phyloP scores from a whole-genome alignment of 1,284 basidiomycete species.

The Rhodotorula sp. region DNA sequence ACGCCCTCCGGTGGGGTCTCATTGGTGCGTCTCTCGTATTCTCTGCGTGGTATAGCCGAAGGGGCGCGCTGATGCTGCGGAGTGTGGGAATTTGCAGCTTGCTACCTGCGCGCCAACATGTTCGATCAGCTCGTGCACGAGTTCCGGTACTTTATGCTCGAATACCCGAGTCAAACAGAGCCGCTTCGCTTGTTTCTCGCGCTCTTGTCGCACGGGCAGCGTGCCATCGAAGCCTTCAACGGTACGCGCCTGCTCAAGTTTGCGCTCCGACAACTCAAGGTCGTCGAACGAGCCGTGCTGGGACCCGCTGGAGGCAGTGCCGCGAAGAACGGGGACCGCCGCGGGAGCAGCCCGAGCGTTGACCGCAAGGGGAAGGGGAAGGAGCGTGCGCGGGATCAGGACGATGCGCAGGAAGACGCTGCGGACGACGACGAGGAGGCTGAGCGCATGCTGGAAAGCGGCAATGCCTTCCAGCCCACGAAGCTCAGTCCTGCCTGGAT shows the following conservation, averaged over 20 bases:
- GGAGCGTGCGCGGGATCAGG: constrained; percentile 10
- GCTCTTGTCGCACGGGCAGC: constrained; percentile 65
- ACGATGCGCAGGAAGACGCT: constrained; percentile 26
- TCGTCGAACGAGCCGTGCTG: constrained; percentile 4
- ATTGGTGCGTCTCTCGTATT: constrained; percentile 49
- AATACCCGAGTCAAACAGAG: constrained; percentile 76
- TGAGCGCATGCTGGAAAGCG: background rate
- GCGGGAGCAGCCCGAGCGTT: constrained; percentile 4
- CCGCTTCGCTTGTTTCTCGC: constrained; percentile 70
- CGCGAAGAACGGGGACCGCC: background rate
- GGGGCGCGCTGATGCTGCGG: too few relatives aligned
- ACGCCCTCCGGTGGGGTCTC: constrained; percentile 55
- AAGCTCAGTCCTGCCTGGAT: constrained; percentile 71
- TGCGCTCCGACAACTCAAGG: constrained; percentile 40
- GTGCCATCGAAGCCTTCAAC: constrained; percentile 69
- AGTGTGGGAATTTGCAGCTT: constrained; percentile 56
- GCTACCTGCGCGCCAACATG: constrained; percentile 62
- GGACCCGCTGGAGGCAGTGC: background rate
- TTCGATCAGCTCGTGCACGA: constrained; percentile 66
- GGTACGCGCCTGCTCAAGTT: constrained; percentile 75
- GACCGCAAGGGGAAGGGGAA: constrained; percentile 11
- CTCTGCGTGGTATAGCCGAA: rapidly evolving
- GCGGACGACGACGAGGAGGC: constrained; percentile 24
- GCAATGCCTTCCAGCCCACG: constrained; percentile 54
- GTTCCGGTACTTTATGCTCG: constrained; percentile 63